Evolutionary conservation across 768 basidiomycete genomes (phyloP).

Genomic region (Trametes cinnabarina): DNA sequence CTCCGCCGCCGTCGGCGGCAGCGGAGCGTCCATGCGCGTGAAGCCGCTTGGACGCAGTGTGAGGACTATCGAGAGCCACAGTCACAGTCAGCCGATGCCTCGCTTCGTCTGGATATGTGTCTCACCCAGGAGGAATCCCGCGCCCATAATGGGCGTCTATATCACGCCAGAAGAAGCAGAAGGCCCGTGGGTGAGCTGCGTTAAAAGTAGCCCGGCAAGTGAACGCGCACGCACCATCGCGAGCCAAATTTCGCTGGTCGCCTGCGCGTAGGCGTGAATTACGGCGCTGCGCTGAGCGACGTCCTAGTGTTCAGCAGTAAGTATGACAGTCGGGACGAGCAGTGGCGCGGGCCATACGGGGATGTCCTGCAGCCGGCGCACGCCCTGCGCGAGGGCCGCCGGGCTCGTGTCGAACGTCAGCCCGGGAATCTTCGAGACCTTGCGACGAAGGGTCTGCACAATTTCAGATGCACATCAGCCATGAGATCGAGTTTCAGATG

Average conservation of each 20-base stretch:
- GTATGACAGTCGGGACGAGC: not conserved
- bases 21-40: not conserved
- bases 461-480: not conserved
- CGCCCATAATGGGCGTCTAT: not conserved
- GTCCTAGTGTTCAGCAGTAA: constrained; percentile 38
- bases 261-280: constrained; percentile 58
- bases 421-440: constrained; percentile 32
- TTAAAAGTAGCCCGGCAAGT: not conserved
- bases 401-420: constrained; percentile 40
- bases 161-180: not conserved
- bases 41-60: not conserved
- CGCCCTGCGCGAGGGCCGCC: constrained; percentile 44
- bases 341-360: constrained; percentile 34
- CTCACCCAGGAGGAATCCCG: not conserved
- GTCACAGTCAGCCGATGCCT: not conserved
- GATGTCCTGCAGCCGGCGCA: constrained; percentile 38
- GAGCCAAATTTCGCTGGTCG: constrained; percentile 57
- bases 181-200: not conserved
- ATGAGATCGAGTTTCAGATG: not conserved
- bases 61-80: not conserved
- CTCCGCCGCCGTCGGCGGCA: not conserved
- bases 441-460: constrained; percentile 18
- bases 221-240: not conserved
- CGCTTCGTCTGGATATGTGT: not conserved
- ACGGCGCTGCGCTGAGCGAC: constrained; percentile 43